phyloP scores from a whole-genome alignment of 495 filamentous ascomycete species.

The Patellaria atrata region DNA sequence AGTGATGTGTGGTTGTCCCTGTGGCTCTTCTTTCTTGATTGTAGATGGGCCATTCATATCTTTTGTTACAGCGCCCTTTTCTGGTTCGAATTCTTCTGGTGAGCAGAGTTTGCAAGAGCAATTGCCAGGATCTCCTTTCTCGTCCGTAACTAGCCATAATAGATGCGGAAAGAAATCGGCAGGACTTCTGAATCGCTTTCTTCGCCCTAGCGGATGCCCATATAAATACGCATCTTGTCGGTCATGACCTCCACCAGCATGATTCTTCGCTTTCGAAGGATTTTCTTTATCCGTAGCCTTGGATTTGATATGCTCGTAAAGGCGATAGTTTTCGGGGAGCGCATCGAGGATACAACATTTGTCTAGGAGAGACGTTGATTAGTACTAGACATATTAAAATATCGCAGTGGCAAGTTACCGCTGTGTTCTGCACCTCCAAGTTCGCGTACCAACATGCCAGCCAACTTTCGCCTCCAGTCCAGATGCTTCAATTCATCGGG shows the following conservation, averaged over 20 bases:
- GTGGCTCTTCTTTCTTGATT: slow-evolving; percentile 21
- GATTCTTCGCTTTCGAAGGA: slow-evolving; percentile 23
- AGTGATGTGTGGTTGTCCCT: not conserved
- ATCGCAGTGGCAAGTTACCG: no score
- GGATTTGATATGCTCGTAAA: slow-evolving; percentile 42
- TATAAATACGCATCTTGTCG: slow-evolving; percentile 47
- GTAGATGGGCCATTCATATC: slow-evolving; percentile 5
- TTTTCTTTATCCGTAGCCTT: slow-evolving; percentile 27
- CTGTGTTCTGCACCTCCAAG: slow-evolving; percentile 26
- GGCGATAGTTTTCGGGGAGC: slow-evolving; percentile 42
- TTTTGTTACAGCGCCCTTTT: slow-evolving; percentile 18
- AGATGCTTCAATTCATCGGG: slow-evolving; percentile 31
- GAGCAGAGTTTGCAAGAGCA: slow-evolving; percentile 42
- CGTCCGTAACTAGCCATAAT: slow-evolving; percentile 42
- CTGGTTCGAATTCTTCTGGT: slow-evolving; percentile 29
- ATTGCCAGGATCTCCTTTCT: slow-evolving; percentile 38
- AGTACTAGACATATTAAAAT: slow-evolving; percentile 6
- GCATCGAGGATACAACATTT: slow-evolving; percentile 33
- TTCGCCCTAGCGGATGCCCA: slow-evolving; percentile 42
- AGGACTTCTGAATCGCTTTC: slow-evolving; percentile 44
- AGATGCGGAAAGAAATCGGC: slow-evolving; percentile 48
- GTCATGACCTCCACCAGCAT: slow-evolving; percentile 30
- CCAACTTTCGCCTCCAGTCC: slow-evolving; percentile 43
- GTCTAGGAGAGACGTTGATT: slow-evolving; percentile 12
- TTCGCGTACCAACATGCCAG: slow-evolving; percentile 35